Evolutionary conservation across 495 filamentous ascomycete species (phyloP), one percentile per base, ranked within the genome.

Genomic region (Ascodesmis nigricans): DNA sequence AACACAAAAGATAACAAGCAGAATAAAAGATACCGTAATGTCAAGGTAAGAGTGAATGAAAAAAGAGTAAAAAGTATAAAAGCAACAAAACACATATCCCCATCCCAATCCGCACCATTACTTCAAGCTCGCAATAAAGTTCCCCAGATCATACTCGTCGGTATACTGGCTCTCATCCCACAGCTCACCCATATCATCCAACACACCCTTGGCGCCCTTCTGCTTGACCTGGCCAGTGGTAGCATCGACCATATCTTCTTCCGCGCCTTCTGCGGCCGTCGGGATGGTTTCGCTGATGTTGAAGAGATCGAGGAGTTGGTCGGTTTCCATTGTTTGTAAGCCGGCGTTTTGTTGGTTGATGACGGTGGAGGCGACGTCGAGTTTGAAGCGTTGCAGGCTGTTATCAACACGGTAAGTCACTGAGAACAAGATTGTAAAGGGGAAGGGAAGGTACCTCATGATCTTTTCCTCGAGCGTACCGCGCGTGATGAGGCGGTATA

Each of bases 401-500:
- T 28, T 35, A 35, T 36, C 21, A 35, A 44, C 33, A 9, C 20
- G 35, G 26, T 24, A 21, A 17, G 14, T 38, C 22, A 8, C 25
- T 9, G 9, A 13, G 6, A 13, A 31, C 4, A 35, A 35, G 28
- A 5, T 14, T 30, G 13, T 7, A 9, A 13, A 15, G 5, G n/a
- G 25, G 24, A 28, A 11, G 18, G 36, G 29, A 36, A 63, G 69
- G 53, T 64, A 78, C 75, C 65, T 77, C 54, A 97, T 61, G 46
- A 97, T 97, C 70, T 97, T 97, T 66, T 97, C 87, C 60, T 97
- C 87, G 33, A 97, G 58, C 5, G 90, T 95, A 30, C 87, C 87
- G 46, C 87, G 65, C 11, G 87, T 93, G 52, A 97, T 78, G 46
- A 97, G 61, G 15, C 87, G 78, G 54, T 95, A 97, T n/a, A 97